phyloP scores from a whole-genome alignment of 139 green algal species.

The Limnomonas spitsbergensis region DNA sequence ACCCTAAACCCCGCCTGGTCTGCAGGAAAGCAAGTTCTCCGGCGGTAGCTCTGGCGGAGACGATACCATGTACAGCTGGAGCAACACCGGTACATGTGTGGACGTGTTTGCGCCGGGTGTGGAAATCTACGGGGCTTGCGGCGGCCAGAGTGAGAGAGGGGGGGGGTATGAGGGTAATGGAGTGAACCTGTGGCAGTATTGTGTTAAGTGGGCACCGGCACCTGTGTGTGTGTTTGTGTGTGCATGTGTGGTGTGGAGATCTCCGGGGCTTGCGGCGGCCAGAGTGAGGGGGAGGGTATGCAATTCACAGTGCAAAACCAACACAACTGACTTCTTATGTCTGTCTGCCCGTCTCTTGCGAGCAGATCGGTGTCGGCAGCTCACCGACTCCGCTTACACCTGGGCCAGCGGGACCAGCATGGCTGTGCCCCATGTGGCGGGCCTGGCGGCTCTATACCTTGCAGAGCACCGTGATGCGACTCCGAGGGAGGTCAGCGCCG shows the following conservation, averaged over 20 bases:
- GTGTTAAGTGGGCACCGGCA: conserved; percentile 46
- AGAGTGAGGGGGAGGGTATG: no score
- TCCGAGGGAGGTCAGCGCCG: conserved; percentile 49
- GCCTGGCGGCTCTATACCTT: conserved; percentile 63
- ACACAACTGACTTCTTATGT: no score
- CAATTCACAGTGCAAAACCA: neutral
- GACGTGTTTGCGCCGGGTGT: conserved; percentile 66
- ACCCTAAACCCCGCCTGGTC: no score
- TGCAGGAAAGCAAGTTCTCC: conserved; percentile 21
- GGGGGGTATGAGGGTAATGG: no score
- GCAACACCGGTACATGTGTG: conserved; percentile 58
- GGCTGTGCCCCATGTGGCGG: conserved; percentile 69
- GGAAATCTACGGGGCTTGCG: conserved; percentile 66
- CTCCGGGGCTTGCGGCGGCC: conserved; percentile 56
- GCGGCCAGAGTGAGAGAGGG: conserved; percentile 31
- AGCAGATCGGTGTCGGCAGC: conserved; percentile 48
- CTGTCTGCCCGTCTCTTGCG: no score
- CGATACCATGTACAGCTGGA: conserved; percentile 50
- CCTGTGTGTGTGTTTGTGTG: conserved; percentile 56
- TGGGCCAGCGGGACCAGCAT: conserved; percentile 57
- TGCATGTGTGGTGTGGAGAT: conserved; percentile 68
- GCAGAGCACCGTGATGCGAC: conserved; percentile 37
- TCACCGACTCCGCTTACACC: conserved; percentile 59
- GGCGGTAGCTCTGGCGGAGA: neutral
- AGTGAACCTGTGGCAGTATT: neutral